These are phyloP conservation scores for Botryosphaeria agaves DNA, from an alignment of 2,329 filamentous ascomycete genomes.

Conservation along the genomic window DNA sequence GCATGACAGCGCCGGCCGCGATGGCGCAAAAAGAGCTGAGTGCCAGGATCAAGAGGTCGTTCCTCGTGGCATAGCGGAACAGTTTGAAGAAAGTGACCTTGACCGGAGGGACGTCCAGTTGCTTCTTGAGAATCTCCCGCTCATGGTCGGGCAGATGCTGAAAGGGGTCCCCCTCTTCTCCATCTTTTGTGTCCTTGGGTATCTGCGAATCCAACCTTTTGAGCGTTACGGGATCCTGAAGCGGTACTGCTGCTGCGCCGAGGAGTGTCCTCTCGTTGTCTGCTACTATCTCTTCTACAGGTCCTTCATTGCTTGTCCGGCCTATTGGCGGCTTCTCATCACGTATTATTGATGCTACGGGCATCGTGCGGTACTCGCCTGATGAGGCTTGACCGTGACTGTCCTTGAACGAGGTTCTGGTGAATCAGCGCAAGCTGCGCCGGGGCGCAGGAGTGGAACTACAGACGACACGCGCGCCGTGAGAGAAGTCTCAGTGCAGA, in stretches of 20 bases:
- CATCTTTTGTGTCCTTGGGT: not conserved
- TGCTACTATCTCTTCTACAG: conserved; percentile 1
- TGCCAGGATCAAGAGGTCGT: conserved; percentile 21
- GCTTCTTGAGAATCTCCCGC: conserved; percentile 15
- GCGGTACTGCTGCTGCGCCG: conserved; percentile 13
- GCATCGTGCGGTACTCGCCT: not conserved
- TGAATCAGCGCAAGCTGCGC: no score
- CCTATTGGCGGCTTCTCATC: conserved; percentile 1
- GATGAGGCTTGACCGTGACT: no score
- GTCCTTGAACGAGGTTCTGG: no score
- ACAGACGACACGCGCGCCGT: no score
- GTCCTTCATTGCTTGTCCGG: conserved; percentile 8
- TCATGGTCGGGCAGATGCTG: conserved; percentile 20
- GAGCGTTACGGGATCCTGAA: conserved; percentile 8
- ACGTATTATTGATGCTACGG: no score
- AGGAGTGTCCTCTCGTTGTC: conserved; percentile 13
- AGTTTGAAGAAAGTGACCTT: conserved; percentile 23
- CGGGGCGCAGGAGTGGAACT: no score
- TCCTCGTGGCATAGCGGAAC: conserved; percentile 26
- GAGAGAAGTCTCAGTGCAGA: no score
- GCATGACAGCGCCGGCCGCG: conserved; percentile 16
- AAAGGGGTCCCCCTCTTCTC: conserved; percentile 9
- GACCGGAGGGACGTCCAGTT: conserved; percentile 23
- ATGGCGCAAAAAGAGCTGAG: conserved; percentile 17
- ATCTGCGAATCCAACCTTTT: conserved; percentile 4